These are phyloP conservation scores for Leptographium galeiforme DNA, from an alignment of 2,329 filamentous ascomycete genomes.

Conservation along the genomic window DNA sequence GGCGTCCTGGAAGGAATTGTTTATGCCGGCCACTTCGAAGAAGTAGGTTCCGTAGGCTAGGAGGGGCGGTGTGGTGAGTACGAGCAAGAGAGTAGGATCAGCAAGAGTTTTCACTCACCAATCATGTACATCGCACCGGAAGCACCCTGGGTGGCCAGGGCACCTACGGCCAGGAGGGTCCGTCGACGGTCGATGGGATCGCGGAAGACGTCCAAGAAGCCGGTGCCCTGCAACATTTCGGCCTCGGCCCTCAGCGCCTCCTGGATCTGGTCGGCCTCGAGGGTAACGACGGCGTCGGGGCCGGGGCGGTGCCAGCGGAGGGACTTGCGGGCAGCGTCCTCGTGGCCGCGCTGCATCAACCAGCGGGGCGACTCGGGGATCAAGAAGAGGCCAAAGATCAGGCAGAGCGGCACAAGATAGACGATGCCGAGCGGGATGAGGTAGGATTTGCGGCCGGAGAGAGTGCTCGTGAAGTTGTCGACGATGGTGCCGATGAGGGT, in stretches of 20 bases:
- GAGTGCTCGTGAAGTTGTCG: constrained; percentile 31
- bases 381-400: constrained; percentile 22
- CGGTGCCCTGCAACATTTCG: constrained; percentile 17
- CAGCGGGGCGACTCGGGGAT: constrained; percentile 28
- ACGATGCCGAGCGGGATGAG: constrained; percentile 27
- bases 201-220: constrained; percentile 32
- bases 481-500: constrained; percentile 32
- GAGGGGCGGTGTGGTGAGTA: neutral
- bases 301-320: constrained; percentile 13
- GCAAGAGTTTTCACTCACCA: constrained; percentile 18
- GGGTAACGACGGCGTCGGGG: constrained; percentile 16
- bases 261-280: constrained; percentile 24
- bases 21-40: constrained; percentile 44
- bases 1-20: constrained; percentile 40
- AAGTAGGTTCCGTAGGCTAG: constrained; percentile 44
- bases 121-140: constrained; percentile 45
- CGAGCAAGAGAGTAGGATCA: neutral
- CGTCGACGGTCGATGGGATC: constrained; percentile 38
- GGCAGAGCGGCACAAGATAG: constrained; percentile 23
- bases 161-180: constrained; percentile 32
- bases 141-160: constrained; percentile 36
- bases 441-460: constrained; percentile 23
- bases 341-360: constrained; percentile 22
- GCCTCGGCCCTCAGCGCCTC: constrained; percentile 22
- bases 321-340: neutral